Base-by-base conservation (phyloP, 345 rosid species). In the Aethionema arabicum region DNA sequence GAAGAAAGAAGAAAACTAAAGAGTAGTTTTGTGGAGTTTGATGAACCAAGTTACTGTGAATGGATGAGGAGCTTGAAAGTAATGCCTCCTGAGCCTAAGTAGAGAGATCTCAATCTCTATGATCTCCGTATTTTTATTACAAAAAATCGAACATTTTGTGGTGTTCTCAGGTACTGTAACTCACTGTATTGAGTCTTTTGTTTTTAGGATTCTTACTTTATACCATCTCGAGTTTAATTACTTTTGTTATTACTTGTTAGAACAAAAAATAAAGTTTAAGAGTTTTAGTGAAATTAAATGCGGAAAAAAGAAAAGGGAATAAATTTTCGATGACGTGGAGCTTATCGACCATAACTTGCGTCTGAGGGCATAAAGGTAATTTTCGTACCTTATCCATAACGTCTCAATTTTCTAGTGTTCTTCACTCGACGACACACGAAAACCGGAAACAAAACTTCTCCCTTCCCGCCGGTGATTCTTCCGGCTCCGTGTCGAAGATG, bases 1-100 rank as follows among this genome's bases (percentile, higher is more conserved):
- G 96, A 93, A 53, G 80, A 79, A 67, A 77, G 97, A 38, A 73
- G 67, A 3, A 90, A 86, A 73, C 77, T 90, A 53, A 90, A 90
- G 75, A 86, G 86, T 80, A 84, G 89, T 68, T 87, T 90, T 63
- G 62, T 93, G 65, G 86, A 83, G 66, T 87, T 93, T 14, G 96
- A 93, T 59, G 97, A 93, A 73, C 89, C 87, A 5, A 93, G 99
- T 74, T 80, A 82, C 72, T 90, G 95, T 5, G 95, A 93, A 72
- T 93, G 97, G 99, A 87, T 82, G 80, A 81, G 76, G n/a, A 75
- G 83, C 59, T 75, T 93, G 78, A 86, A 81, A 76, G 84, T 86
- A 33, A 77, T 84, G 60, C 87, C 93, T 36, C 89, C 93, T 1
- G 93, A 86, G 69, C 87, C 89, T 35, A 77, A 79, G 76, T 83